Evolutionary conservation across 768 basidiomycete species (phyloP), one percentile per base, ranked within the genome.

Genomic region (Tephrocybe sp.): DNA sequence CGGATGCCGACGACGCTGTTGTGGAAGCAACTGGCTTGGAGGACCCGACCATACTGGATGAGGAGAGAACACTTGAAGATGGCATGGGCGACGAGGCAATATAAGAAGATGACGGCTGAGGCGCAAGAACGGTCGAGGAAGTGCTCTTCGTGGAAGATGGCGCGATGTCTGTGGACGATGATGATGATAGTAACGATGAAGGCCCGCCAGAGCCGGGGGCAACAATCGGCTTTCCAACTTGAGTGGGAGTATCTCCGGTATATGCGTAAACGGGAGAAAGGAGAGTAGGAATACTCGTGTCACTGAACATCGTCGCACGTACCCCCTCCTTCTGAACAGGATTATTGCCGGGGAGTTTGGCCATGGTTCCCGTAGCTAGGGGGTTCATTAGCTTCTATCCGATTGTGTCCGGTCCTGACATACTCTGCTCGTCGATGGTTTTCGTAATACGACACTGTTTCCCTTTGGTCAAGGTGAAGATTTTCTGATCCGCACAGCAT

Each of bases 321-420:
- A 51, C 55, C 24, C 73, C 74, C 46, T 64, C 68, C 5, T 59
- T 58, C 45, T 74, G 69, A 18, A 82, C 74, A 9, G 79, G 78
- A 62, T 81, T 81, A 65, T 80, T 80, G 30, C 80, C 80, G 2
- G 79, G 80, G 30, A 82, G 75, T 30, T 70, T 68, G 26, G 62
- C 21, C 36, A 82, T 52, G 4, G 71, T 78, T 45, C 79, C 80
- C 26, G 72, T 73, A 10, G 72, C 79, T 82, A 50, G 23, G 49
- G 45, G 17, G 42, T 25, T 32, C 18, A 56, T 56, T 23, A 58
- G 23, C 23, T 50, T 25, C 15, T 36, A 21, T 21, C 18, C 30
- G 12, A 25, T 34, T 17, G 36, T 44, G 9, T 10, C n/a, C 21
- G 24, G 34, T 21, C 17, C 28, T n/a, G 28, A 2, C 68, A 15